Evolutionary conservation across 2,329 filamentous ascomycete genomes (phyloP), one percentile per base, ranked within the genome.

Genomic region (Hymenoscyphus scutula): DNA sequence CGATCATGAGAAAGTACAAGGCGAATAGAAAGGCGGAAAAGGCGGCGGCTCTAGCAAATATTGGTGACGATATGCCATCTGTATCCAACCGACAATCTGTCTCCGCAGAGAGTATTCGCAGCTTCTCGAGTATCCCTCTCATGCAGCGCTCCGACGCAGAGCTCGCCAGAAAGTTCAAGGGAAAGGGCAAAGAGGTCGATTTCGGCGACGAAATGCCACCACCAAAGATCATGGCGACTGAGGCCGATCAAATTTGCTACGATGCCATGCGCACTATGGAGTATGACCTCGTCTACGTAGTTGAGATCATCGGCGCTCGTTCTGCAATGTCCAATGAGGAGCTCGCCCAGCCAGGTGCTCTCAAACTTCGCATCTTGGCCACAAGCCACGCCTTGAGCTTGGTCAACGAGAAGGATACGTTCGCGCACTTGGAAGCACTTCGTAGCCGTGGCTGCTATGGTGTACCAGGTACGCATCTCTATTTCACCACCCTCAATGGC

Each of bases 241-340:
- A 38, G 37, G 37, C 37, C 10, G 37, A 38, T 41, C 60, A 38
- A 60, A 65, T 68, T n/a, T 71, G 68, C 54, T 63, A 66, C 13
- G 62, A 67, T 27, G 67, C 68, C 54, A 71, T 71, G 15, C 66
- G 68, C 29, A 68, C 56, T 6, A 61, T 73, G 11, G 66, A 68
- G 25, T 74, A 72, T 55, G 71, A 74, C 64, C 66, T 74, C 41
- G 64, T 73, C 13, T 75, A 75, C 56, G 67, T 62, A 29, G 66
- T 66, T n/a, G 62, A 67, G 37, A 32, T 68, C 17, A 54, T 56
- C 45, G 63, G 63, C 58, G 15, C 59, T 59, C 55, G 63, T 59
- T 48, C 64, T 7, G 53, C 63, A 10, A 65, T 68, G 58, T 62
- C 69, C 38, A 63, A 68, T 10, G 55, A 69, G 23, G 66, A 67